phyloP scores from a whole-genome alignment of 2,329 filamentous ascomycete species.

The Chrysosporium queenslandicum region DNA sequence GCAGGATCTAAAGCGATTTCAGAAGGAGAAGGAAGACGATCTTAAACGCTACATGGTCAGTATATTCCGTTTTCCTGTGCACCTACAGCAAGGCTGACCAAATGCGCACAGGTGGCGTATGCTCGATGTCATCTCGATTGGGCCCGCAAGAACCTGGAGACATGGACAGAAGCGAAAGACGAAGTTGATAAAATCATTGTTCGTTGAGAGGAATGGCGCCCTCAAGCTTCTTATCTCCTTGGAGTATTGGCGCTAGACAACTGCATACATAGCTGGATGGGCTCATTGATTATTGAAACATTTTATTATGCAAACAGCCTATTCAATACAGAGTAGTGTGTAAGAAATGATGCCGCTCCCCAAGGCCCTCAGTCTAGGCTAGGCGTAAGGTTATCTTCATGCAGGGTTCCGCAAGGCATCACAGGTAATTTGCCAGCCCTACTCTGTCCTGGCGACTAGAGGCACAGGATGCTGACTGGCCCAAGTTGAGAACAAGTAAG shows the following conservation, averaged over 20 bases:
- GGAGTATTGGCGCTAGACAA: background rate
- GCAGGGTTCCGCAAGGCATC: background rate
- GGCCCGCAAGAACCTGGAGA: slow-evolving; percentile 82
- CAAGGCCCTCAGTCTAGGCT: background rate
- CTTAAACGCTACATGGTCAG: slow-evolving; percentile 89
- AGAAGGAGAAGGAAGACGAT: slow-evolving; percentile 91
- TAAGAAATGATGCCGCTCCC: too few relatives aligned
- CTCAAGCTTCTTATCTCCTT: background rate
- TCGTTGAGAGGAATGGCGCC: slow-evolving; percentile 18
- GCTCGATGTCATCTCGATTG: slow-evolving; percentile 88
- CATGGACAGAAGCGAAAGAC: slow-evolving; percentile 80
- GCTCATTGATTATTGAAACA: background rate
- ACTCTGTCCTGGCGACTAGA: background rate
- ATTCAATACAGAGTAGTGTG: background rate
- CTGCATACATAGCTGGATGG: background rate
- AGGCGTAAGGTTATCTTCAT: background rate
- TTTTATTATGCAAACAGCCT: background rate
- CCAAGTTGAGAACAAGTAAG: too few relatives aligned
- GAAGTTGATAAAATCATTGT: slow-evolving; percentile 76
- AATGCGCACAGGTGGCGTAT: slow-evolving; percentile 61
- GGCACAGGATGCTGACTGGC: too few relatives aligned
- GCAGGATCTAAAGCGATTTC: slow-evolving; percentile 84
- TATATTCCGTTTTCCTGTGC: slow-evolving; percentile 13
- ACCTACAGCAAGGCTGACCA: background rate
- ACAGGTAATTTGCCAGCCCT: background rate